These are phyloP conservation scores for Cucumis sativus DNA, from an alignment of 306 rosid species.

Conservation along the genomic window Cucumber_9930_V3 NC_026656.2:5452501-5453000, in stretches of 20 bases:
- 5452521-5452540: not conserved
- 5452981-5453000: slow-evolving; percentile 22
- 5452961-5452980: slow-evolving; percentile 17
- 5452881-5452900: slow-evolving; percentile 30
- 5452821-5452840: slow-evolving; percentile 78
- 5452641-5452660: slow-evolving; percentile 48
- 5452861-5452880: slow-evolving; percentile 31
- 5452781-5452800: slow-evolving; percentile 82
- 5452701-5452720: slow-evolving; percentile 89
- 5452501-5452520: not conserved
- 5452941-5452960: slow-evolving; percentile 86
- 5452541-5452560: not conserved
- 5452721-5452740: slow-evolving; percentile 87
- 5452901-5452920: slow-evolving; percentile 17
- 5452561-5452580: slow-evolving; percentile 4
- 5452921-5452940: slow-evolving; percentile 23
- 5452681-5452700: slow-evolving; percentile 33
- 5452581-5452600: slow-evolving; percentile 1
- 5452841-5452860: slow-evolving; percentile 73
- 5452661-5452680: slow-evolving; percentile 29
- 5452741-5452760: slow-evolving; percentile 98
- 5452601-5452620: slow-evolving; percentile 48
- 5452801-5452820: slow-evolving; percentile 96
- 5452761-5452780: slow-evolving; percentile 84
- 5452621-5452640: slow-evolving; percentile 49